Evolutionary conservation across 2,329 filamentous ascomycete genomes (phyloP), one percentile per base, ranked within the genome.

Genomic region (Thielaviopsis cerberus): DNA sequence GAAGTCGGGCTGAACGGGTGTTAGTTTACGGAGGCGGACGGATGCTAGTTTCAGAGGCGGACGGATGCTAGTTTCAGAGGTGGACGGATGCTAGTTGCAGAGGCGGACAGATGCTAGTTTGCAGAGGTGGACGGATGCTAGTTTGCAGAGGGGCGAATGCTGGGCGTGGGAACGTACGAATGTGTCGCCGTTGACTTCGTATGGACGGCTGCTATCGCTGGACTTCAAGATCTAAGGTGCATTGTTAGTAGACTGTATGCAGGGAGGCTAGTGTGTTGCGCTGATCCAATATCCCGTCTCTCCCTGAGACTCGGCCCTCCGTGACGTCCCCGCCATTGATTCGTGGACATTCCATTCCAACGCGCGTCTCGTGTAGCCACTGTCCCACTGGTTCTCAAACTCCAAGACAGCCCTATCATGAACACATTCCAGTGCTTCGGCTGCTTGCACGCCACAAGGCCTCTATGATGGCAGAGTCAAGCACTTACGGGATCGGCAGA

Each of bases 131-230:
- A 13, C 4, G 6, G 7, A 41, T 41, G 34, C 6, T 30, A 54
- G 15, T 30, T 15, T 23, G 48, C 50, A n/a, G 54, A 55, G n/a
- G n/a, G n/a, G n/a, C n/a, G n/a, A n/a, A n/a, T n/a, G n/a, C 54
- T 20, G n/a, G 15, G 27, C 10, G 37, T n/a, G 11, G 10, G 24
- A 17, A 65, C 71, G 56, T 63, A 74, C 72, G 63, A 76, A 76
- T 0, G 72, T 74, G 59, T 72, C 67, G 17, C 71, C 72, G 45
- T 69, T 65, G 2, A 75, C 72, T 55, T 68, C 67, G 60, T 73
- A 76, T 1, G 72, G 73, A 48, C 71, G 65, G 20, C 69, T 62
- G 3, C 66, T 61, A 62, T 75, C 65, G n/a, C 63, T 65, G 1
- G 71, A 73, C 57, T 72, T 67, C 11, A 68, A 68, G 58, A 75